Evolutionary conservation across 495 filamentous ascomycete species (phyloP).

Genomic region (Immersiella caudata): DNA sequence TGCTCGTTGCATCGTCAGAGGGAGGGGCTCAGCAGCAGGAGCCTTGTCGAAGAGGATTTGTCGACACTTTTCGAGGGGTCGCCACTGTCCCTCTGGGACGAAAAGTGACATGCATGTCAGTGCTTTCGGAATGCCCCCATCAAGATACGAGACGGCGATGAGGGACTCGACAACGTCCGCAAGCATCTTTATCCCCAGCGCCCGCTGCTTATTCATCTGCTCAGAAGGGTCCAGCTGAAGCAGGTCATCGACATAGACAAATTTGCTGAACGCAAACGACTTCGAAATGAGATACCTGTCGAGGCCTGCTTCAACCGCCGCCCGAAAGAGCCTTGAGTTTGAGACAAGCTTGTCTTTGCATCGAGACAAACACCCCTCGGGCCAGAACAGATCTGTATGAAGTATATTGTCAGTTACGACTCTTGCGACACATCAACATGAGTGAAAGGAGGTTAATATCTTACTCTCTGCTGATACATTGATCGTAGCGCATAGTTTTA

Average conservation of each 20-base stretch:
- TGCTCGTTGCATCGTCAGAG: conserved; percentile 40
- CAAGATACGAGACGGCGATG: conserved; percentile 75
- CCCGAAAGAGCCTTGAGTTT: conserved; percentile 68
- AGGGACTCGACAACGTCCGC: conserved; percentile 89
- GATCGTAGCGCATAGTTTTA: conserved; percentile 76
- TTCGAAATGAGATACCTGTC: conserved; percentile 74
- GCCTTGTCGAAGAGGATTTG: conserved; percentile 38
- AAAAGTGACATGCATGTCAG: conserved; percentile 66
- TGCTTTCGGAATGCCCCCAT: conserved; percentile 68
- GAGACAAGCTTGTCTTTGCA: conserved; percentile 71
- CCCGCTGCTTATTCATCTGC: conserved; percentile 26
- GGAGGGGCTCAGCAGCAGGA: conserved; percentile 33
- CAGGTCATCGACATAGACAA: conserved; percentile 61
- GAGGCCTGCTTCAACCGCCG: conserved; percentile 64
- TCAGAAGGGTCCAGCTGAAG: conserved; percentile 28
- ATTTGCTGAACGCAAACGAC: conserved; percentile 66
- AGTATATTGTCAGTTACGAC: background rate
- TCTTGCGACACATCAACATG: background rate
- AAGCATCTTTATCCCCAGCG: conserved; percentile 74
- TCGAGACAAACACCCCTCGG: conserved; percentile 75
- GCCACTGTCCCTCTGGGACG: conserved; percentile 65
- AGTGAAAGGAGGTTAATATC: conserved; percentile 11
- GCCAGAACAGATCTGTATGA: conserved; percentile 61
- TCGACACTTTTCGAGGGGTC: conserved; percentile 38
- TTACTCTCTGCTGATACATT: conserved; percentile 64